Evolutionary conservation across 352 stramenopile species (phyloP), one percentile per base, ranked within the genome.

Genomic region (Phytophthora uliginosa): DNA sequence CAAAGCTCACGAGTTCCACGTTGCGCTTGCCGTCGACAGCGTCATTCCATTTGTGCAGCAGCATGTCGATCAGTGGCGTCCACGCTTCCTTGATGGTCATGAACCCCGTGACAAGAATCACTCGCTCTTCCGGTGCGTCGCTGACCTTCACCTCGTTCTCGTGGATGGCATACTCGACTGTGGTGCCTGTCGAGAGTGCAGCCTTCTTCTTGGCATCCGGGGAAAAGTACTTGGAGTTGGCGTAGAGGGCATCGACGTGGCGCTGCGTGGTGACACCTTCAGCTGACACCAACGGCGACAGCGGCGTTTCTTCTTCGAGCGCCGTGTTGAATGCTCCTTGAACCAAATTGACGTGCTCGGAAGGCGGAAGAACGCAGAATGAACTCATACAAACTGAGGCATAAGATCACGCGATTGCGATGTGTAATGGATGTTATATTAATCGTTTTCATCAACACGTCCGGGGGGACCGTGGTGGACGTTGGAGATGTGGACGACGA

Each of bases 41-140:
- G n/a, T 61, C 36, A 1, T 64, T 33, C 77, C 77, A 83, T 54
- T 79, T 59, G 17, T 69, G 74, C 17, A 86, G 62, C 24, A 89
- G 52, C 7, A 52, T 57, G 36, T 84, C 65, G 15, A 89, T 54
- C 1, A 74, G 58, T 6, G 79, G 58, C 1, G 77, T 69, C 81
- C 81, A 89, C 28, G 73, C 71, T 38, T 89, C 79, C 58, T 89
- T 86, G 28, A 63, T 55, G 24, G 77, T 76, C 26, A 59, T 75
- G 63, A 81, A 82, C 20, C 82, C 82, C 77, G 85, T 86, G 60
- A 87, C 63, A 13, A 89, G 58, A 53, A 87, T 79, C 45, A 89
- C 59, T 12, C 68, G 59, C n/a, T 52, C 45, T 17, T 52, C 45
- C 17, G 45, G 45, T 13, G 50, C 24, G 20, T 17, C 10, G 24